Evolutionary conservation across 371 early-diverging fungal species (phyloP).

Genomic region (Syncephalastrum monosporum): DNA sequence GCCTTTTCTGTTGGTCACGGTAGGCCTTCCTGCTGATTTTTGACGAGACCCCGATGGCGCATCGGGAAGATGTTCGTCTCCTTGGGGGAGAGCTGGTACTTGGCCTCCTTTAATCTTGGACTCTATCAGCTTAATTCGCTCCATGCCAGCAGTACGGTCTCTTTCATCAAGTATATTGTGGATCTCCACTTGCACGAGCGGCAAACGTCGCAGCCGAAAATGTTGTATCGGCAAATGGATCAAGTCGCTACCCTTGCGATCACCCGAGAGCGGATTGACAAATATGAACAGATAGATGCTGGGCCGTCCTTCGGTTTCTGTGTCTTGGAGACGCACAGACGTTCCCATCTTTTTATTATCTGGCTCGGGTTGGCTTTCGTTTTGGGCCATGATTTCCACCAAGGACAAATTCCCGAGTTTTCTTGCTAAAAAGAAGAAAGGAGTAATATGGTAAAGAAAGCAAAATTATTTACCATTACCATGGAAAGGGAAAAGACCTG

Average conservation of each 20-base stretch:
- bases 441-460: too few relatives aligned
- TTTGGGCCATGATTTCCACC: too few relatives aligned
- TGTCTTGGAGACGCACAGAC: slow-evolving; percentile 21
- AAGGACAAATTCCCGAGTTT: too few relatives aligned
- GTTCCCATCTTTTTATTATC: slow-evolving; percentile 10
- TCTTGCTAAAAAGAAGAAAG: too few relatives aligned
- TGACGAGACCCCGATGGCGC: not conserved
- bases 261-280: slow-evolving; percentile 63
- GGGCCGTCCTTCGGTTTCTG: slow-evolving; percentile 35
- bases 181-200: slow-evolving; percentile 61
- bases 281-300: slow-evolving; percentile 59
- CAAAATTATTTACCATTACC: too few relatives aligned
- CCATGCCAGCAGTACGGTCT: slow-evolving; percentile 44
- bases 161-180: slow-evolving; percentile 54
- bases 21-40: not conserved
- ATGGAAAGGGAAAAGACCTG: too few relatives aligned
- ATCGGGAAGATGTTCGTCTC: not conserved
- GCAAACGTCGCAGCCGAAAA: slow-evolving; percentile 54
- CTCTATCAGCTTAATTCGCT: slow-evolving; percentile 29
- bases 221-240: slow-evolving; percentile 52
- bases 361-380: not conserved
- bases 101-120: slow-evolving; percentile 22
- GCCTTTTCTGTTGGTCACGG: not conserved
- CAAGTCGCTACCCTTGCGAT: slow-evolving; percentile 54
- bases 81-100: slow-evolving; percentile 12